Evolutionary conservation across 1,284 basidiomycete genomes (phyloP).

Genomic region (Marasmius tenuissimus): DNA sequence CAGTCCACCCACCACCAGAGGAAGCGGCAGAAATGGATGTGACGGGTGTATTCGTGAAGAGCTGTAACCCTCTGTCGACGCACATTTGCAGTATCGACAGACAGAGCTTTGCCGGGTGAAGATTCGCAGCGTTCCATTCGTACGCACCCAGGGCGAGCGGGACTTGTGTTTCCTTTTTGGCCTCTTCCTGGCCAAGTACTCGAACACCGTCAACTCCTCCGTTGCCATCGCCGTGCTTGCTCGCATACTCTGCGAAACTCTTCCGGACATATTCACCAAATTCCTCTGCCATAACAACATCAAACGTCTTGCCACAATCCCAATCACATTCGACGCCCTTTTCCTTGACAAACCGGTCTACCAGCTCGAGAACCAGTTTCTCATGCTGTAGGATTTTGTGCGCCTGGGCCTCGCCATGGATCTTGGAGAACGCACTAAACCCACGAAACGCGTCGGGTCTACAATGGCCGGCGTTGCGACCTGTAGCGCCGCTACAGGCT

Average conservation of each 20-base stretch:
- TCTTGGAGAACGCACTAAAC: constrained; percentile 14
- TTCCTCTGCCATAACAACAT: constrained; percentile 17
- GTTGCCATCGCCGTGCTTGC: constrained; percentile 7
- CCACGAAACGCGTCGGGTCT: constrained; percentile 19
- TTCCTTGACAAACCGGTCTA: constrained; percentile 14
- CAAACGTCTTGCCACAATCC: constrained; percentile 17
- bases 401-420: constrained; percentile 17
- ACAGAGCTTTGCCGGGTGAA: constrained; percentile 17
- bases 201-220: constrained; percentile 11
- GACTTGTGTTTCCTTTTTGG: constrained; percentile 15
- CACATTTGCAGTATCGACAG: constrained; percentile 12
- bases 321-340: constrained; percentile 17
- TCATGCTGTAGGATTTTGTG: constrained; percentile 18
- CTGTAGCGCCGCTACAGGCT: constrained; percentile 17
- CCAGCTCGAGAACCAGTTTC: constrained; percentile 14
- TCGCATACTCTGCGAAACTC: constrained; percentile 14
- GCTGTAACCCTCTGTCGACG: constrained; percentile 9
- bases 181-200: constrained; percentile 9
- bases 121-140: constrained; percentile 16
- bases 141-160: constrained; percentile 15
- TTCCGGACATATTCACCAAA: constrained; percentile 12
- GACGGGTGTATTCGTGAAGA: constrained; percentile 15
- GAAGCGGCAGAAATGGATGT: constrained; percentile 8
- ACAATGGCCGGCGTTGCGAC: constrained; percentile 20
- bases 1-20: constrained; percentile 6